Percentiles rank a stretch among this genome's conserved stretches.
phyloP scores from a whole-genome alignment of 2,329 filamentous ascomycete genomes.

The Aureobasidium sp. region DNA sequence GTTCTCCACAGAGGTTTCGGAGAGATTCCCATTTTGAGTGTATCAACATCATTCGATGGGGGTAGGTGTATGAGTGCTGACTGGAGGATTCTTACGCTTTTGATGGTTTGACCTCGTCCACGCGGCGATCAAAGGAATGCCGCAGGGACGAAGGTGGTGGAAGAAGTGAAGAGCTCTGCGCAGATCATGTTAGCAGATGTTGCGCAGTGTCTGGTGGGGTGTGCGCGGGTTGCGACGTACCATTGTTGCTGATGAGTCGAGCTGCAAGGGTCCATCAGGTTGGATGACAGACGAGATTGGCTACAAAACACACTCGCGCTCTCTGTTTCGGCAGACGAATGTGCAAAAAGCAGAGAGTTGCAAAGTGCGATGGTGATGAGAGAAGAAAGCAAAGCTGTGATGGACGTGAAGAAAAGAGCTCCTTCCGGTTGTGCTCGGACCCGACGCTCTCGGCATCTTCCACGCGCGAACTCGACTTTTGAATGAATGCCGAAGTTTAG shows the following conservation, averaged over 20 bases:
- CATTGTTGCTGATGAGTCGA: constrained; percentile 16
- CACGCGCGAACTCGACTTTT: too few species aligned
- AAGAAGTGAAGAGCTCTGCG: constrained; percentile 56
- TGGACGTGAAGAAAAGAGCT: constrained; percentile 7
- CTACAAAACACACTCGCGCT: constrained; percentile 6
- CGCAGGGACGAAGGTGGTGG: constrained; percentile 42
- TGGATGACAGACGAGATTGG: constrained; percentile 11
- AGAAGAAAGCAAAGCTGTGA: not conserved
- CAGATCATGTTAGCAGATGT: constrained; percentile 4
- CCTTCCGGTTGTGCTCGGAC: not conserved
- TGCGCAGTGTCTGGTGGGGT: not conserved
- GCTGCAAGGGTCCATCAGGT: constrained; percentile 15
- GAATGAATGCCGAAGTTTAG: not conserved
- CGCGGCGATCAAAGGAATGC: constrained; percentile 70
- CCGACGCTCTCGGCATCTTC: not conserved
- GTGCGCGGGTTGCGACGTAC: constrained; percentile 10
- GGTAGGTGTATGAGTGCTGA: constrained; percentile 27
- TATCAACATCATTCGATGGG: constrained; percentile 63
- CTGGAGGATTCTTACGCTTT: constrained; percentile 57
- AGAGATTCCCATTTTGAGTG: constrained; percentile 99
- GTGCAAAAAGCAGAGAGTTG: constrained; percentile 2
- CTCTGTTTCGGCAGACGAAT: not conserved
- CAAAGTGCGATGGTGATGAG: not conserved
- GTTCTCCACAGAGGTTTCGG: constrained; percentile 94
- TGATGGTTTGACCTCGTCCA: constrained; percentile 75